Base-by-base conservation (phyloP, 805 yeast genomes). In the Cyberlindnera mycetangii region DNA sequence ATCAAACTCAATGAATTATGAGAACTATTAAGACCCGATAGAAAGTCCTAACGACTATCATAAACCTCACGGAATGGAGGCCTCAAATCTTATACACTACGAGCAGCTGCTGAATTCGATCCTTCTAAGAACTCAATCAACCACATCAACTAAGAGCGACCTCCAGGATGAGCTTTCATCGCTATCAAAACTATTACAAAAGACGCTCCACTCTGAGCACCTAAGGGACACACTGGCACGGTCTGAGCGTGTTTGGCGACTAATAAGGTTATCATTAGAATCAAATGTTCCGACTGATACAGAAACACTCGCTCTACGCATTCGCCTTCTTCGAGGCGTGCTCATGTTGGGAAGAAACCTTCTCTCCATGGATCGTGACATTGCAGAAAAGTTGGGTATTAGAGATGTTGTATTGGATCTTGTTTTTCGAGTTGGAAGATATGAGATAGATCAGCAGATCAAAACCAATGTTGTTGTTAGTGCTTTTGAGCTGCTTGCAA, bases 281-380 rank as follows among this genome's bases (percentile, higher is more conserved):
- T 12, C 28, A 4, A 14, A 28, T 2, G 3, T 45, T 2, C 21
- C 24, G 0, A 8, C n/a, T 5, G 48, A 46, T 35, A 34, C 30
- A 22, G 18, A 39, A 0, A 44, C 49, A 10, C 21, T 47, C 7
- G 48, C 22, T 2, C 33, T 47, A 5, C 47, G 54, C 8, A 47
- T 62, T 7, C 61, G 83, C 34, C 49, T 71, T 3, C 43, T 72
- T 3, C 63, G 83, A 52, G 85, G 81, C 2, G 51, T 70, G 1
- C 44, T 77, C 1, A 49, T 80, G n/a, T 44, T 79, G n/a, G 60
- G 70, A 22, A 61, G 85, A 47, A 79, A 78, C 51, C 50, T 76
- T 19, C 66, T 72, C 1, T 68, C 66, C 1, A 50, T 59, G 30
- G 62, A 65, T 31, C 61, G 65, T 24, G 54, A 47, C 5, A 41